phyloP scores from a whole-genome alignment of 1,139 yeast genomes.

The Blastobotrys petasosporus region DNA sequence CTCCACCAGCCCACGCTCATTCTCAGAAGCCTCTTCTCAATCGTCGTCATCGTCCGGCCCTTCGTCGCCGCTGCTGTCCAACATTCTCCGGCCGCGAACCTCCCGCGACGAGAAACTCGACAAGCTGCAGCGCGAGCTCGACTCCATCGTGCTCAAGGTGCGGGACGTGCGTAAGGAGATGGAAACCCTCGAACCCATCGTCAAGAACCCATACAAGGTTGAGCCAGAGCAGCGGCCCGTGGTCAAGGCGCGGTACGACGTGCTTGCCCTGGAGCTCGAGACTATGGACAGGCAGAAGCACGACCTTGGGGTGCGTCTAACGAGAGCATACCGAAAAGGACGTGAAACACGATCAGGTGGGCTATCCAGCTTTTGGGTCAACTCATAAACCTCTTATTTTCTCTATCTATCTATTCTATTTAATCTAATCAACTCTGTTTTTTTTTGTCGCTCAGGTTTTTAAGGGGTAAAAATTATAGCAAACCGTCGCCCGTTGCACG shows the following conservation, averaged over 20 bases:
- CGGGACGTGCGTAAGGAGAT: constrained; percentile 10
- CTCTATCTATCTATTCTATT: too few species aligned
- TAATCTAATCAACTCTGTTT: too few species aligned
- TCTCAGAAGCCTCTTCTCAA: background rate
- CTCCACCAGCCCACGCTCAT: background rate
- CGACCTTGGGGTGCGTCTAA: constrained; percentile 25
- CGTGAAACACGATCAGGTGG: constrained; percentile 18
- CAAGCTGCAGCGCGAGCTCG: constrained; percentile 16
- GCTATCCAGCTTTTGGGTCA: constrained; percentile 26
- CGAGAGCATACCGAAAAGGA: constrained; percentile 24
- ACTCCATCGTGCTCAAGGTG: constrained; percentile 9
- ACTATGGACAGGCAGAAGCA: constrained; percentile 23
- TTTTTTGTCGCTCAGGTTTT: background rate
- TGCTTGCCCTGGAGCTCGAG: constrained; percentile 18
- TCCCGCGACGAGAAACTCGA: constrained; percentile 17
- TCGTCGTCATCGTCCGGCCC: background rate
- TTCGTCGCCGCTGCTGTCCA: constrained; percentile 2
- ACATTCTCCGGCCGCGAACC: constrained; percentile 2
- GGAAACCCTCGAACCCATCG: constrained; percentile 6
- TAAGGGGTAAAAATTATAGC: background rate
- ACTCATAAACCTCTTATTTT: too few species aligned
- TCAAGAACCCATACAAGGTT: constrained; percentile 14
- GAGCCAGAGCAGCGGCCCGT: constrained; percentile 16
- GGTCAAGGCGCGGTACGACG: constrained; percentile 15
- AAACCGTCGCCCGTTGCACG: background rate